Conservation (phyloP, 2,329 filamentous ascomycete genomes). For the Trichoderma citrinoviride region DNA sequence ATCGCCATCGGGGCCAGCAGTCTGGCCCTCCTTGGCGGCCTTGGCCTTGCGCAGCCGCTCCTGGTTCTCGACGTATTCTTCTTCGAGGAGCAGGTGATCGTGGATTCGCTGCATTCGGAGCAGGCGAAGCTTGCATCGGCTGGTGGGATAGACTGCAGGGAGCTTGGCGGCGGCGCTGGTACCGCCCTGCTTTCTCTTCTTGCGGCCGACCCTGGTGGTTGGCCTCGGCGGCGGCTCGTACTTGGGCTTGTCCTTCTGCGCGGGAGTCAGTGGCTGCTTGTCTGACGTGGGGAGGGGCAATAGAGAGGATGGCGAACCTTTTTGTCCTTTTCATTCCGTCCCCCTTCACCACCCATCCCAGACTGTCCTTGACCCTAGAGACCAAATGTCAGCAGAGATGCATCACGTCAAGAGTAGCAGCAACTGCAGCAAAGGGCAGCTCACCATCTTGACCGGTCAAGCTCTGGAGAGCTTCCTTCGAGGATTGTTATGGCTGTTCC, state of each 20-base stretch:
- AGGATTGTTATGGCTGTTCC: not conserved
- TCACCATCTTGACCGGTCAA: constrained; percentile 38
- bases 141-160: constrained; percentile 88
- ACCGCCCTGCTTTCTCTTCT: constrained; percentile 95
- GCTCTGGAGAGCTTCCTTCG: constrained; percentile 30
- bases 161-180: constrained; percentile 95
- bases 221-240: constrained; percentile 97
- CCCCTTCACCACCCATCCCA: constrained; percentile 74
- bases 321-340: constrained; percentile 83
- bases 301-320: constrained; percentile 59
- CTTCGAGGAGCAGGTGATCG: constrained; percentile 92
- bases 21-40: constrained; percentile 67
- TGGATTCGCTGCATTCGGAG: constrained; percentile 98
- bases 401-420: not conserved
- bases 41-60: constrained; percentile 93
- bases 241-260: constrained; percentile 98
- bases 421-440: constrained; percentile 21
- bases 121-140: constrained; percentile 94
- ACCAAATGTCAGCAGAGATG: constrained; percentile 18
- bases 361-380: constrained; percentile 78
- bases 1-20: constrained; percentile 68
- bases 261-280: constrained; percentile 25
- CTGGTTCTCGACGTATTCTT: constrained; percentile 99
- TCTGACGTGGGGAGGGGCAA: no score
- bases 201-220: constrained; percentile 93